phyloP scores from a whole-genome alignment of 306 rosid genomes.

The Castanea sativa region DNA sequence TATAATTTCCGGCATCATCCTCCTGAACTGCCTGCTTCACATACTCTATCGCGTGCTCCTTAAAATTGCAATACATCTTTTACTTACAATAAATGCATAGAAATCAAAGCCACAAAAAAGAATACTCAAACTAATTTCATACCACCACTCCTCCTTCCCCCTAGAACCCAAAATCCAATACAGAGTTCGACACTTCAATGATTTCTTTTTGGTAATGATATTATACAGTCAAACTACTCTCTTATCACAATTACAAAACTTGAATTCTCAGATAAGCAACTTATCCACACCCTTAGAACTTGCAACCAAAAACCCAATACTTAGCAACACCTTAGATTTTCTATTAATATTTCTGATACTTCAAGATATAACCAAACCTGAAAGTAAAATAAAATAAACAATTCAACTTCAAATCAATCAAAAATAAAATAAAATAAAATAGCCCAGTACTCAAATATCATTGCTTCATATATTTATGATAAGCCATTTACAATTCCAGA shows the following conservation, averaged over 20 bases:
- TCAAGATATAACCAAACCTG: too few species aligned
- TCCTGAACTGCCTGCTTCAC: slow-evolving; percentile 94
- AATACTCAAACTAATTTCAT: too few species aligned
- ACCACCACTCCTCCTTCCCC: neutral
- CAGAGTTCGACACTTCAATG: neutral
- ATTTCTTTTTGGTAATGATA: neutral
- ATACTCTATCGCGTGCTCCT: slow-evolving; percentile 92
- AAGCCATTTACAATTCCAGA: too few species aligned
- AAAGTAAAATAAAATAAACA: too few species aligned
- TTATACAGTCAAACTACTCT: neutral
- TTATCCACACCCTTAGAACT: neutral
- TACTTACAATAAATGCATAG: slow-evolving; percentile 25
- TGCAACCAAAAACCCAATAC: neutral
- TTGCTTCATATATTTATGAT: too few species aligned
- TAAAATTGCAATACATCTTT: slow-evolving; percentile 92
- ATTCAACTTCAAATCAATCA: too few species aligned
- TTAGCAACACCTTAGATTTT: too few species aligned
- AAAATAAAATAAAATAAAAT: too few species aligned
- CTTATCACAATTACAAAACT: neutral
- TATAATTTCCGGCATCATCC: slow-evolving; percentile 84
- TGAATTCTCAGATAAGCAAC: neutral
- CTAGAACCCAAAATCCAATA: neutral
- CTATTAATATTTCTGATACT: too few species aligned
- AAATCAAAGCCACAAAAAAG: neutral
- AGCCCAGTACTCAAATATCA: too few species aligned